These are phyloP conservation scores for Hypoxylon sp. DNA, from an alignment of 2,329 filamentous ascomycete species.

Conservation along the genomic window DNA sequence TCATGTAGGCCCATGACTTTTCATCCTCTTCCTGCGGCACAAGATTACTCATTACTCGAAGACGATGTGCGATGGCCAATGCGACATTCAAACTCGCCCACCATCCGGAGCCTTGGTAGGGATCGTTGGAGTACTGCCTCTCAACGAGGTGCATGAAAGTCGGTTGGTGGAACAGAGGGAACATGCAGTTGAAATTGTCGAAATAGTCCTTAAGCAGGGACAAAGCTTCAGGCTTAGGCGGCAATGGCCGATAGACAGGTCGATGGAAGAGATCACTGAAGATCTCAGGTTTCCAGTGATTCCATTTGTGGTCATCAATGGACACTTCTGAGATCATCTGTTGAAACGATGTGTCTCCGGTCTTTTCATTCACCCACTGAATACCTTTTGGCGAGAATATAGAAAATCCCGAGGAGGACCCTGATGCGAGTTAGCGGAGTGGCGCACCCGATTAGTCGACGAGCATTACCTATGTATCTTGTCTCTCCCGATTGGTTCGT, in stretches of 20 bases:
- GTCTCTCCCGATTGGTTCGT: slow-evolving; percentile 96
- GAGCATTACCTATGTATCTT: slow-evolving; percentile 84
- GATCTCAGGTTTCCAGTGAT: slow-evolving; percentile 97
- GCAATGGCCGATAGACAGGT: slow-evolving; percentile 85
- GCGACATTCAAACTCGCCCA: slow-evolving; percentile 97
- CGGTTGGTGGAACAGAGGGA: slow-evolving; percentile 95
- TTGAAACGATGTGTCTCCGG: slow-evolving; percentile 94
- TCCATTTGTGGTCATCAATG: slow-evolving; percentile 94
- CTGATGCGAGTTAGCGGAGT: slow-evolving; percentile 60
- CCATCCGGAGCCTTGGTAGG: slow-evolving; percentile 96
- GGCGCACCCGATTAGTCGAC: slow-evolving; percentile 21
- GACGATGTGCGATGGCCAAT: slow-evolving; percentile 90
- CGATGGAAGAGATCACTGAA: slow-evolving; percentile 93
- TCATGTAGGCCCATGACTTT: slow-evolving; percentile 94
- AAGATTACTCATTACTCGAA: slow-evolving; percentile 95
- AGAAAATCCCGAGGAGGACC: slow-evolving; percentile 96
- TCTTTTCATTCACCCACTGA: slow-evolving; percentile 98
- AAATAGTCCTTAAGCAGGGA: slow-evolving; percentile 95
- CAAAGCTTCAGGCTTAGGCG: slow-evolving; percentile 87
- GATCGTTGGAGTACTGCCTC: slow-evolving; percentile 91
- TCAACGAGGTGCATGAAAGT: slow-evolving; percentile 99
- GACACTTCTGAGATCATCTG: slow-evolving; percentile 94
- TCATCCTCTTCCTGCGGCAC: slow-evolving; percentile 92
- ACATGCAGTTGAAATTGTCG: slow-evolving; percentile 99
- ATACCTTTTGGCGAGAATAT: slow-evolving; percentile 99